phyloP scores from a whole-genome alignment of 1,139 yeast genomes.

The Saccharomyces hybrid region DNA sequence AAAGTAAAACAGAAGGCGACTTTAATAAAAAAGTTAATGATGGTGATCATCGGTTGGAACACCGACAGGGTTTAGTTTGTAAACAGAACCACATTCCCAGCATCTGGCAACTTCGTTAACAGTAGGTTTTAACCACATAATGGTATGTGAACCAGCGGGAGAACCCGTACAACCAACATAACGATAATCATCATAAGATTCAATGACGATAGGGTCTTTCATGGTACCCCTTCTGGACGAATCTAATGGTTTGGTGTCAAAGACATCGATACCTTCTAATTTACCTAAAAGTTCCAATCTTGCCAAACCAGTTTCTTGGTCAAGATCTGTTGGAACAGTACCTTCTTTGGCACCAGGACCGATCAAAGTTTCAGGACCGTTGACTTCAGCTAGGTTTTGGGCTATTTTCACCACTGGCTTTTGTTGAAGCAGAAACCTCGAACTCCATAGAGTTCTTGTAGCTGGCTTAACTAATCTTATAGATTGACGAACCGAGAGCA shows the following conservation, averaged over 20 bases:
- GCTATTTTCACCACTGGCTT: constrained; percentile 52
- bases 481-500: constrained; percentile 26
- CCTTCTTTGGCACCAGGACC: constrained; percentile 86
- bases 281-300: constrained; percentile 93
- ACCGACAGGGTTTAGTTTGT: constrained; percentile 83
- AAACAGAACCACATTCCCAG: constrained; percentile 98
- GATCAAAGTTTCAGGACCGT: constrained; percentile 71
- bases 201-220: constrained; percentile 78
- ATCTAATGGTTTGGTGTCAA: constrained; percentile 85
- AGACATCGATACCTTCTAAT: constrained; percentile 90
- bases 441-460: constrained; percentile 26
- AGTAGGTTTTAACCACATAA: constrained; percentile 91
- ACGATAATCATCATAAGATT: constrained; percentile 87
- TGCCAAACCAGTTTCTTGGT: constrained; percentile 97
- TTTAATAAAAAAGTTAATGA: constrained; percentile 11
- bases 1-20: neutral
- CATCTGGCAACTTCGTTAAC: constrained; percentile 83
- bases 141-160: constrained; percentile 85
- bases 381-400: constrained; percentile 62
- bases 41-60: constrained; percentile 52
- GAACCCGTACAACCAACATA: constrained; percentile 97
- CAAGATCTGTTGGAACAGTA: constrained; percentile 83
- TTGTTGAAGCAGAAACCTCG: constrained; percentile 21
- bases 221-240: constrained; percentile 85
- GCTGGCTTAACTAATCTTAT: constrained; percentile 24